Percentiles rank a stretch among this genome's conserved stretches.
Evolutionary conservation across 1,139 yeast species (phyloP).

Genomic region (Yamadazyma mexicana): DNA sequence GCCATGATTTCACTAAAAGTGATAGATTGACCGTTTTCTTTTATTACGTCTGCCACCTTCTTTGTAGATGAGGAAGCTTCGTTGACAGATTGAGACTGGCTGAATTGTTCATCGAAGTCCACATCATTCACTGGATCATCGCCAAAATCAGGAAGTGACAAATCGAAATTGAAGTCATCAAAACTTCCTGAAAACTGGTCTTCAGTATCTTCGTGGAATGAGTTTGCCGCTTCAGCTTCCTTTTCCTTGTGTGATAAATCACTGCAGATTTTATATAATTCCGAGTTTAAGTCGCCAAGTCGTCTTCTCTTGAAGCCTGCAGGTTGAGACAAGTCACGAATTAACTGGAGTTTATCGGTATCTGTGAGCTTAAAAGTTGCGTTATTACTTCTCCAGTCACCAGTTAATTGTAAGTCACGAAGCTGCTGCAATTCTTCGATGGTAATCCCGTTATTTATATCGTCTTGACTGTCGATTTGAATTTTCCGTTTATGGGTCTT

Average conservation of each 20-base stretch:
- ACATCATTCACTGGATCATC: constrained; percentile 20
- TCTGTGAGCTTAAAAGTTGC: constrained; percentile 30
- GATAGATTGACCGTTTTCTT: constrained; percentile 11
- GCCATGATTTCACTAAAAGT: constrained; percentile 42
- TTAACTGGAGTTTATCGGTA: constrained; percentile 34
- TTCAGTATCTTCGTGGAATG: constrained; percentile 11
- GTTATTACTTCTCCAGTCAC: constrained; percentile 18
- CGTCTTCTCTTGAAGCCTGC: constrained; percentile 21
- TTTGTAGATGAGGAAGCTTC: constrained; percentile 13
- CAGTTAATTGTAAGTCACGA: constrained; percentile 25
- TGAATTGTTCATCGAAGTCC: constrained; percentile 5
- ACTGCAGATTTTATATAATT: constrained; percentile 30
- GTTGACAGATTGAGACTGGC: constrained; percentile 7
- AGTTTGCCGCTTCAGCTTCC: constrained; percentile 12
- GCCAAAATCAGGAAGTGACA: constrained; percentile 37
- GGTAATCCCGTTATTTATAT: constrained; percentile 36
- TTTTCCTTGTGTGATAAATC: constrained; percentile 29
- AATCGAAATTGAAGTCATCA: constrained; percentile 37
- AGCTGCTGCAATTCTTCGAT: constrained; percentile 33
- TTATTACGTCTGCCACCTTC: constrained; percentile 12
- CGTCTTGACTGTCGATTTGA: constrained; percentile 33
- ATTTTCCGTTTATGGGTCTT: constrained; percentile 41
- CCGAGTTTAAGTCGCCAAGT: constrained; percentile 38
- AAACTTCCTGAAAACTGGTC: constrained; percentile 19
- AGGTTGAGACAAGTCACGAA: constrained; percentile 37